These are phyloP conservation scores for Pseudocercospora fijiensis DNA, from an alignment of 2,329 filamentous ascomycete species.

Conservation along the genomic window DNA sequence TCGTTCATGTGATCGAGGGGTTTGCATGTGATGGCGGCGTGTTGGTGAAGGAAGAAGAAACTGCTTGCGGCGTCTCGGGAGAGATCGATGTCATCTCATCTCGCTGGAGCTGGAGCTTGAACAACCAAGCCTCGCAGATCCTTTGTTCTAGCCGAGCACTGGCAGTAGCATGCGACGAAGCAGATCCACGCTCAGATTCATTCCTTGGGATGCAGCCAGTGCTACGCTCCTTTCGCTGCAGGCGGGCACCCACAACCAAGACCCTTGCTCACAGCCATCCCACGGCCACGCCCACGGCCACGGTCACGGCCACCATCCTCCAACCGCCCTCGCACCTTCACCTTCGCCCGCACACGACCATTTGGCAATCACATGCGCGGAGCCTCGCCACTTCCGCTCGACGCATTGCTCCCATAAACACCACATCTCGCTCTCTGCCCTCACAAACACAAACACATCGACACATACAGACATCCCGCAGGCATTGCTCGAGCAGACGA, in stretches of 20 bases:
- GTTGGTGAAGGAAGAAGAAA: slow-evolving; percentile 8
- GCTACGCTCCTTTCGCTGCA: slow-evolving; percentile 2
- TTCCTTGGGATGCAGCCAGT: neutral
- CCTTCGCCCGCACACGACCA: slow-evolving; percentile 3
- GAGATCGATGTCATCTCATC: neutral
- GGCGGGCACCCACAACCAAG: neutral
- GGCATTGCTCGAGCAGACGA: slow-evolving; percentile 74
- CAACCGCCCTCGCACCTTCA: neutral
- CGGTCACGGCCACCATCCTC: slow-evolving; percentile 5
- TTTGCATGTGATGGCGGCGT: neutral
- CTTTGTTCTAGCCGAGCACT: neutral
- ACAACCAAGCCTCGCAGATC: neutral
- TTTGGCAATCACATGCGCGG: neutral
- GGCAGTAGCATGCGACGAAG: neutral
- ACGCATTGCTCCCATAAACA: neutral
- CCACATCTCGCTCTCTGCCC: neutral
- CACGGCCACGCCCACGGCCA: slow-evolving; percentile 8
- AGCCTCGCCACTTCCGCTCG: neutral
- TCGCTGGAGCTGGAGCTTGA: neutral
- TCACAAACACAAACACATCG: neutral
- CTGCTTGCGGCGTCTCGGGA: neutral
- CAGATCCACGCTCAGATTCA: neutral
- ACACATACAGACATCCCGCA: slow-evolving; percentile 28
- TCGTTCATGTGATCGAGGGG: neutral
- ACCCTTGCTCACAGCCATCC: neutral